Evolutionary conservation across 2,329 filamentous ascomycete species (phyloP).

Genomic region (Diaporthe ampelina): DNA sequence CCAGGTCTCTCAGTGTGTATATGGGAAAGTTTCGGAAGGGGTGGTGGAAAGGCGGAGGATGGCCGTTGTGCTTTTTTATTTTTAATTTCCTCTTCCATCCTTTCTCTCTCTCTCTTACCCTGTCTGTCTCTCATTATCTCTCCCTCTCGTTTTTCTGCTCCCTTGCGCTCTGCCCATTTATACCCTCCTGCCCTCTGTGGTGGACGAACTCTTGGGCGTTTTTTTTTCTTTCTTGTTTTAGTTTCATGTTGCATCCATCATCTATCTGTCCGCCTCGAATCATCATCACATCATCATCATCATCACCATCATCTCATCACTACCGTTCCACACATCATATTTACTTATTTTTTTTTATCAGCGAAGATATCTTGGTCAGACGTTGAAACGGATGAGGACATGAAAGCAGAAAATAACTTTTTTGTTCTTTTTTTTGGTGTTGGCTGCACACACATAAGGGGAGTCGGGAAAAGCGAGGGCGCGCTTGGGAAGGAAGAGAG

Average conservation of each 20-base stretch:
- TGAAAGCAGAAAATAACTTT: background rate
- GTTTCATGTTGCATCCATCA: background rate
- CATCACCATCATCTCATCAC: background rate
- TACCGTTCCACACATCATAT: constrained; percentile 1
- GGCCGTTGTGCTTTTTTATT: background rate
- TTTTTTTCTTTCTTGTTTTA: background rate
- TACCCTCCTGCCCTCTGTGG: constrained; percentile 32
- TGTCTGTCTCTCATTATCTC: background rate
- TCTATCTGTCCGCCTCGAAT: background rate
- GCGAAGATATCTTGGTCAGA: constrained; percentile 14
- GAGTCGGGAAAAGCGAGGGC: background rate
- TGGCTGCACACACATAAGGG: background rate
- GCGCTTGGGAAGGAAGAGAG: background rate
- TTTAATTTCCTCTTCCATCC: background rate
- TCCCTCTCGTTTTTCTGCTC: background rate
- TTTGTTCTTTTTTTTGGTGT: background rate
- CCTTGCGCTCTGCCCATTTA: constrained; percentile 16
- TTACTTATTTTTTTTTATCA: background rate
- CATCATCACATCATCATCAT: background rate
- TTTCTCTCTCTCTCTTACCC: background rate
- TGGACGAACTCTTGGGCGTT: constrained; percentile 29
- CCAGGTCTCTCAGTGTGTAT: constrained; percentile 32
- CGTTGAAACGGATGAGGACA: constrained; percentile 22
- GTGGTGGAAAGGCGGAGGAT: background rate
- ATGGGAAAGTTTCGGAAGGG: background rate